These are phyloP conservation scores for Tulasnella sp. DNA, from an alignment of 768 basidiomycete genomes.

Conservation along the genomic window DNA sequence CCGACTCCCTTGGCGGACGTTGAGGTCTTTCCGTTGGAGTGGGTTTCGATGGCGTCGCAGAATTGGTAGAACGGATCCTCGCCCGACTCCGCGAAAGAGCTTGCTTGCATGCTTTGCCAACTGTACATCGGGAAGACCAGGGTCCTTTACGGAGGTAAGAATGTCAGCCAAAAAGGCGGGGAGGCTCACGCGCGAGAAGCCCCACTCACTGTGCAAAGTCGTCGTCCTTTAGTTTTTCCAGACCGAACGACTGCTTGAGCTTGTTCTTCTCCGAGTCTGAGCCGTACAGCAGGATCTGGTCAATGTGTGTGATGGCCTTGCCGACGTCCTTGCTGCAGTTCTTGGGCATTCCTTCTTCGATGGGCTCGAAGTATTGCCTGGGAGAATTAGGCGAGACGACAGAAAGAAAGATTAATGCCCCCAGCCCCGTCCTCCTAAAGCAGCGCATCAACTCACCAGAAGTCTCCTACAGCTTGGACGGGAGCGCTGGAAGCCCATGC, in stretches of 20 bases:
- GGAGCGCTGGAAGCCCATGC: constrained; percentile 24
- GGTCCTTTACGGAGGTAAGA: background rate
- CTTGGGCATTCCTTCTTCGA: constrained; percentile 25
- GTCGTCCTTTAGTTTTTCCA: background rate
- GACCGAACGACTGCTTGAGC: background rate
- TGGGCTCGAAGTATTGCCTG: background rate
- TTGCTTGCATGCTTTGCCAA: constrained; percentile 6
- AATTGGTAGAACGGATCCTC: constrained; percentile 12
- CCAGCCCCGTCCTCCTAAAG: too few species aligned
- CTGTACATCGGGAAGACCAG: background rate
- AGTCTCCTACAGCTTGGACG: constrained; percentile 23
- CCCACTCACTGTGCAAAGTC: background rate
- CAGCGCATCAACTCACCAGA: background rate
- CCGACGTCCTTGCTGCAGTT: constrained; percentile 25
- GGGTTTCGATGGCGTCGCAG: constrained; percentile 22
- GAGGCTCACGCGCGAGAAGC: background rate
- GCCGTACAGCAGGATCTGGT: background rate
- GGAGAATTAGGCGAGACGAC: background rate
- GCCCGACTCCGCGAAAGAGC: background rate
- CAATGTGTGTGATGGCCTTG: background rate
- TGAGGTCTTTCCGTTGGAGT: background rate
- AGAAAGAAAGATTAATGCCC: background rate
- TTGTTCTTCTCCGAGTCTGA: background rate
- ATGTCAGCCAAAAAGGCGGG: too few species aligned
- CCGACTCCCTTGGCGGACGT: constrained; percentile 6